Evolutionary conservation across 2,329 filamentous ascomycete genomes (phyloP).

Genomic region (Alternaria incomplexa): DNA sequence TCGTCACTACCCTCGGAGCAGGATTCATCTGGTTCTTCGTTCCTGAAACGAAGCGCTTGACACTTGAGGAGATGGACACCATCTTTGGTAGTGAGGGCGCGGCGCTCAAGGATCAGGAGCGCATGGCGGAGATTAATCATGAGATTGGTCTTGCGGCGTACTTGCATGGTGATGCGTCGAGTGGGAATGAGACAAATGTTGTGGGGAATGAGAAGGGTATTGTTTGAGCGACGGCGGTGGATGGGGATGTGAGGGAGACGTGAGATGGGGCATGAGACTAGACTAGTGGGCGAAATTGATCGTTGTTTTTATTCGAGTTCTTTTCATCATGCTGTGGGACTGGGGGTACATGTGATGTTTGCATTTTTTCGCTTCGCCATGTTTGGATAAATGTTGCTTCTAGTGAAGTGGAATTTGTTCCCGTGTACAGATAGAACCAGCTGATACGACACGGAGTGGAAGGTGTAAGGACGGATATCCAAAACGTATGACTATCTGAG

Average conservation of each 20-base stretch:
- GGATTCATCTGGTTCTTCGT: constrained; percentile 59
- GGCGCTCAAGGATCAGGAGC: constrained; percentile 69
- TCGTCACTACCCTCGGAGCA: constrained; percentile 68
- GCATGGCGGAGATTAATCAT: constrained; percentile 73
- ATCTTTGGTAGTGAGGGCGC: constrained; percentile 71
- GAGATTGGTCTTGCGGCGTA: constrained; percentile 68
- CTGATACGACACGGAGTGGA: rapidly evolving
- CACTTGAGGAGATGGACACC: constrained; percentile 66
- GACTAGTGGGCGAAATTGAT: neutral
- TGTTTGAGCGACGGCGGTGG: no score
- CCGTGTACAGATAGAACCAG: no score
- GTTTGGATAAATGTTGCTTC: neutral
- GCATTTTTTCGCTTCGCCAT: neutral
- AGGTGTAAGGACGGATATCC: no score
- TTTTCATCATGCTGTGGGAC: neutral
- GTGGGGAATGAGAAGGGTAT: constrained; percentile 22
- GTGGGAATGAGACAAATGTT: constrained; percentile 8
- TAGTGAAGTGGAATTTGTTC: neutral
- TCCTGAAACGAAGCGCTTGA: constrained; percentile 61
- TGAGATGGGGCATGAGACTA: neutral
- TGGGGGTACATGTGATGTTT: neutral
- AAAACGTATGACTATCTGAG: no score
- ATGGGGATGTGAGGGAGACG: no score
- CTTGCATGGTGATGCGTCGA: constrained; percentile 5
- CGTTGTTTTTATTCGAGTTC: neutral